A percentile compares a stretch with the other conserved stretches of the same genome.
phyloP scores from a whole-genome alignment of 306 rosid genomes.

The Cucurbita moschata region DNA sequence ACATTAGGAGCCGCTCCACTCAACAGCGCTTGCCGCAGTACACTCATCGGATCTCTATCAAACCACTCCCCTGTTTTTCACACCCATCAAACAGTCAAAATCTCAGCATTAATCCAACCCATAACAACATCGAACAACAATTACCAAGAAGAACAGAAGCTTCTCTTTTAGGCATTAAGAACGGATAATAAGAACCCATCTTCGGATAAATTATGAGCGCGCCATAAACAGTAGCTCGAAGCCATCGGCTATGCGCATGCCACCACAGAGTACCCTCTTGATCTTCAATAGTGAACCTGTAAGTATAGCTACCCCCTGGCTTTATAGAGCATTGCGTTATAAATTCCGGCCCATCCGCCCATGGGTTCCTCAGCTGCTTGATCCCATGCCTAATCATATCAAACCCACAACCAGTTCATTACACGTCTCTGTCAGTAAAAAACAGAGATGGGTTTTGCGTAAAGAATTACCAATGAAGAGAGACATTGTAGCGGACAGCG shows the following conservation, averaged over 20 bases:
- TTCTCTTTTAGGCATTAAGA: constrained; percentile 55
- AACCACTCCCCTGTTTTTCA: constrained; percentile 69
- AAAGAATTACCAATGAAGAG: constrained; percentile 53
- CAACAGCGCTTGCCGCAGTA: constrained; percentile 44
- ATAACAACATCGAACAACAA: too few species aligned
- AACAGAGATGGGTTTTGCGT: too few species aligned
- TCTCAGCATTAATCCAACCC: neutral
- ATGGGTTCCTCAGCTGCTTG: constrained; percentile 70
- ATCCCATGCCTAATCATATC: constrained; percentile 62
- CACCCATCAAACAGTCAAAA: too few species aligned
- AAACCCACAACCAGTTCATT: neutral
- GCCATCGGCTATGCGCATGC: constrained; percentile 87
- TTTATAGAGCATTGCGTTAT: constrained; percentile 83
- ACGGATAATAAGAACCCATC: constrained; percentile 64
- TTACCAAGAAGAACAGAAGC: constrained; percentile 63
- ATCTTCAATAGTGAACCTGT: constrained; percentile 58
- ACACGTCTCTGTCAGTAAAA: too few species aligned
- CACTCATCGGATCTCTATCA: constrained; percentile 50
- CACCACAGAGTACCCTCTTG: constrained; percentile 96
- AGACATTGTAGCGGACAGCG: constrained; percentile 45
- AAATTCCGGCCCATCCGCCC: constrained; percentile 93
- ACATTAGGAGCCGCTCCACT: constrained; percentile 76
- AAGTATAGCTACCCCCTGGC: constrained; percentile 84
- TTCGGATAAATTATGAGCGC: constrained; percentile 62
- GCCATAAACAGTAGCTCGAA: constrained; percentile 90